Base-by-base conservation (phyloP, 305 asterid species). In the Monarda citriodora region DNA sequence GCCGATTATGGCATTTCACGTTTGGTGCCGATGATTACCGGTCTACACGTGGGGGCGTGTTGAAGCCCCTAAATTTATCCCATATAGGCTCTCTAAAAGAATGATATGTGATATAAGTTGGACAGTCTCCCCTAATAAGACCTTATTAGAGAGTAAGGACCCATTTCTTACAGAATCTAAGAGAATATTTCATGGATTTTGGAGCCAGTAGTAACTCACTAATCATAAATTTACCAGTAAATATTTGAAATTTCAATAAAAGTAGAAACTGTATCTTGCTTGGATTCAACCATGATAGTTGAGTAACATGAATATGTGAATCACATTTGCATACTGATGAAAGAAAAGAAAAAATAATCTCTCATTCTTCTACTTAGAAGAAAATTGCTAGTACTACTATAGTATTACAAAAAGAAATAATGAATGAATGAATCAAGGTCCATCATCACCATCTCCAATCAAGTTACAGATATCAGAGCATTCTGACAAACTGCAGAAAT, bases 381-480 rank as follows among this genome's bases (percentile, higher is more conserved):
- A 21, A 32, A 53, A 9, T 42, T 42, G 11, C 31, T 29, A 29
- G 6, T 29, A 29, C 6, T 29, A 5, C 6, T 29, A 29, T 8
- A 8, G 9, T 8, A 26, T 38, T 6, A 23, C 6, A 3, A 21
- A 53, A 34, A 23, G 38, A 18, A 34, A 21, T 9, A 51, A 58
- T 1, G 40, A 29, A 57, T 29, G 32, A 53, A 61, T 16, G 54
- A 64, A 49, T 64, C 62, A 87, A 4, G 88, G 97, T 37, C 96
- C 96, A 68, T 87, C 97, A 61, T 90, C 96, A 53, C 90, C 93
- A 48, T 84, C 95, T 72, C 86, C 84, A 44, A 87, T 90, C 83
- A 90, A 71, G 81, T 90, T 90, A 62, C 97, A 90, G 12, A 87
- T 83, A 63, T 87, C 97, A 34, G 95, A 82, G 79, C 96, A 90